phyloP scores from a whole-genome alignment of 164 flowering plant species.

The Vitis rotundifolia region DNA sequence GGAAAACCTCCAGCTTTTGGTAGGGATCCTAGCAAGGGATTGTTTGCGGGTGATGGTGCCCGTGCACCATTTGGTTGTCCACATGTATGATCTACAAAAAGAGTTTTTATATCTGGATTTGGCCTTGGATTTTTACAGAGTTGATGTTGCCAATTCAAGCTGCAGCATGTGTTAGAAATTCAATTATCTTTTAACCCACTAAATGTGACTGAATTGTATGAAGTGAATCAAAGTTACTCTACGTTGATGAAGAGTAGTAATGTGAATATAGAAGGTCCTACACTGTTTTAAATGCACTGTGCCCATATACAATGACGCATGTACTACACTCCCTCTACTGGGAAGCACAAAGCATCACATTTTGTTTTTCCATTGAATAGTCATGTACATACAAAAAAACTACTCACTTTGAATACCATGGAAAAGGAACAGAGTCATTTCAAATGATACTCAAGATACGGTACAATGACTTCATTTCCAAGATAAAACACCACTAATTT shows the following conservation, averaged over 20 bases:
- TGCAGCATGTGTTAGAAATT: conserved; percentile 19
- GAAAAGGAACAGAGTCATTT: no score
- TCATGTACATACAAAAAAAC: no score
- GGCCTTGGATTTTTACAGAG: conserved; percentile 89
- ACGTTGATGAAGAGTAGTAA: not conserved
- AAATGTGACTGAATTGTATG: not conserved
- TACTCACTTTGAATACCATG: no score
- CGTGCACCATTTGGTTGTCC: conserved; percentile 89
- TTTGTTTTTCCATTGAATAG: no score
- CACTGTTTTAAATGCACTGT: not conserved
- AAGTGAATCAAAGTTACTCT: no score
- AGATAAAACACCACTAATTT: not conserved
- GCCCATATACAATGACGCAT: not conserved
- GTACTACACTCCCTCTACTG: no score
- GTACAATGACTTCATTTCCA: not conserved
- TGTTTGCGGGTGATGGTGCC: conserved; percentile 80
- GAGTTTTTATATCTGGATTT: conserved; percentile 91
- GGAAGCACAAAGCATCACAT: no score
- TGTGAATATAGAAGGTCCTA: not conserved
- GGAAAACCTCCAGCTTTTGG: conserved; percentile 86
- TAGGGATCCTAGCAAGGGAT: conserved; percentile 66
- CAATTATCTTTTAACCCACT: not conserved
- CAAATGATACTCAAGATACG: not conserved
- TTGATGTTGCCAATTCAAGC: conserved; percentile 94
- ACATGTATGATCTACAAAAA: conserved; percentile 88